phyloP scores from a whole-genome alignment of 768 basidiomycete species.

The Suillus americanus region DNA sequence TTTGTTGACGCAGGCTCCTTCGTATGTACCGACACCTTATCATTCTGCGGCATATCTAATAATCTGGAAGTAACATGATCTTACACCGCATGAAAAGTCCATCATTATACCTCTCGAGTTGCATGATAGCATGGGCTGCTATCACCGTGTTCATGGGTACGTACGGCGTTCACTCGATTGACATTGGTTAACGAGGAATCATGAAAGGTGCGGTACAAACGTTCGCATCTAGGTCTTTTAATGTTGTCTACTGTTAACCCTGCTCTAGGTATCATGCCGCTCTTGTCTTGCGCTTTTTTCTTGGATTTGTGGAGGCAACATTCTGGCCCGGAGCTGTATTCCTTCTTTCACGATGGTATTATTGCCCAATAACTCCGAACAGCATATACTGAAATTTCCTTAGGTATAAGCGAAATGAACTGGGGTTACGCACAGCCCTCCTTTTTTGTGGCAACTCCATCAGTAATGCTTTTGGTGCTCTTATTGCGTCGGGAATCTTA shows the following conservation, averaged over 20 bases:
- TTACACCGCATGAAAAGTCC: slow-evolving; percentile 63
- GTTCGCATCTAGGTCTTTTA: slow-evolving; percentile 17
- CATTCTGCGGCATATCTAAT: neutral
- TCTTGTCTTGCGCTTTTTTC: slow-evolving; percentile 67
- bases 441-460: slow-evolving; percentile 71
- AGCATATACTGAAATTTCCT: neutral
- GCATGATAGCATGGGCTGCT: slow-evolving; percentile 71
- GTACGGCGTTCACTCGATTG: slow-evolving; percentile 6
- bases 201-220: slow-evolving; percentile 35
- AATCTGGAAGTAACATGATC: slow-evolving; percentile 58
- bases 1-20: slow-evolving; percentile 72
- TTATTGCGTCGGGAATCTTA: slow-evolving; percentile 75
- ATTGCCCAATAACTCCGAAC: neutral
- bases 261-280: slow-evolving; percentile 51
- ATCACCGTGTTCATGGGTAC: slow-evolving; percentile 52
- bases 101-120: slow-evolving; percentile 60
- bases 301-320: slow-evolving; percentile 68
- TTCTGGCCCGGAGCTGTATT: slow-evolving; percentile 70
- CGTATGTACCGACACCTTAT: slow-evolving; percentile 38
- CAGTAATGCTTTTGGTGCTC: slow-evolving; percentile 76
- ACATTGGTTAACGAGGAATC: neutral
- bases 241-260: neutral
- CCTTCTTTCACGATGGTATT: slow-evolving; percentile 62
- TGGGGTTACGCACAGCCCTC: slow-evolving; percentile 64
- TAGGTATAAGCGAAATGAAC: slow-evolving; percentile 60